Evolutionary conservation across 257 asterid genomes (phyloP).

Genomic region (Nicotiana benthamiana): DNA sequence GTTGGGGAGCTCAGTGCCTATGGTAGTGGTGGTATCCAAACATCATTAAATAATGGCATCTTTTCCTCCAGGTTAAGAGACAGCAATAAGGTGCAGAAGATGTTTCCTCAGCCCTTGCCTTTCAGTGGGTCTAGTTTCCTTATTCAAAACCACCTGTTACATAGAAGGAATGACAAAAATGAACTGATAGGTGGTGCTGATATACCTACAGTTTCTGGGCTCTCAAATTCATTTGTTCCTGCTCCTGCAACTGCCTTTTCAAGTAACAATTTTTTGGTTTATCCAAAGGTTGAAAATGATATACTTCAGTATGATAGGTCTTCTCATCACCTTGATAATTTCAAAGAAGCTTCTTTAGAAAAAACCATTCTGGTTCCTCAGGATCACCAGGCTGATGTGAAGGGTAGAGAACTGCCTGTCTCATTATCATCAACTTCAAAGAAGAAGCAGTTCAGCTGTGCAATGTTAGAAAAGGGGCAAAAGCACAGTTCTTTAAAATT

Average conservation of each 20-base stretch:
- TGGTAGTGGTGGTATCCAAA: constrained; percentile 12
- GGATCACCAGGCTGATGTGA: constrained; percentile 13
- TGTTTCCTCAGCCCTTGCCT: constrained; percentile 11
- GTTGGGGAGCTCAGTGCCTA: constrained; percentile 9
- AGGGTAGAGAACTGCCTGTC: constrained; percentile 21
- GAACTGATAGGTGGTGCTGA: constrained; percentile 20
- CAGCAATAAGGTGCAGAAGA: background rate
- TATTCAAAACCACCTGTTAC: constrained; percentile 12
- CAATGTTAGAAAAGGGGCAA: constrained; percentile 23
- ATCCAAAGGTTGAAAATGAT: constrained; percentile 28
- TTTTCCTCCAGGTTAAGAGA: constrained; percentile 6
- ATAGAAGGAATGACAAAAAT: constrained; percentile 13
- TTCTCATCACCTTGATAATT: constrained; percentile 18
- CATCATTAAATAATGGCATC: constrained; percentile 17
- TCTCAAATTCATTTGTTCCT: constrained; percentile 20
- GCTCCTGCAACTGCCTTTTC: constrained; percentile 20
- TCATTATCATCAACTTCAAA: constrained; percentile 16
- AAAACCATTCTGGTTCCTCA: constrained; percentile 22
- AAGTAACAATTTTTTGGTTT: constrained; percentile 18
- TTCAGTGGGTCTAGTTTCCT: constrained; percentile 7
- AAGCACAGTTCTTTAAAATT: constrained; percentile 15
- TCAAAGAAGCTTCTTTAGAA: constrained; percentile 15
- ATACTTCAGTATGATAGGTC: constrained; percentile 26
- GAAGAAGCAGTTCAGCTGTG: constrained; percentile 16
- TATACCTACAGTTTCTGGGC: constrained; percentile 13